Evolutionary conservation across 1,139 yeast species (phyloP), one percentile per base, ranked within the genome.

Genomic region (Yamadazyma mexicana): DNA sequence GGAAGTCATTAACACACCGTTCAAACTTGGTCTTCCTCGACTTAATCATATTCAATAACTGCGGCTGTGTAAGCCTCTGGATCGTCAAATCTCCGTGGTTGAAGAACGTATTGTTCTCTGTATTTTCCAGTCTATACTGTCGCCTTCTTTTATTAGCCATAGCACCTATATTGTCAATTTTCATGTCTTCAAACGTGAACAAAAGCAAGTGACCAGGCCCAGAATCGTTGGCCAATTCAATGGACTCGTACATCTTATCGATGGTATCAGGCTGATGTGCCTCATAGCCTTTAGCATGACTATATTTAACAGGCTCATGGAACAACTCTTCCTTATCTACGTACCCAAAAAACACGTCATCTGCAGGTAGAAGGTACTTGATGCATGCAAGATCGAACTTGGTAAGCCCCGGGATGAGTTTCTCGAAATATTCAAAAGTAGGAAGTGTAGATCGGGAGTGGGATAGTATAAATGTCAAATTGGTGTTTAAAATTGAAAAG

Each of bases 171-270:
- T 73, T 68, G 42, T 69, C 69, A 2, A 70, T 50, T 35, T 66
- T 64, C 24, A 88, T 87, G 59, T 89, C 96, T 15, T 79, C 70
- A 57, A 89, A 87, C 52, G 86, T 95, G 56, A 89, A 84, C 1
- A 88, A 69, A 20, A 89, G 65, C 3, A 87, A 52, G 49, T 83
- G 88, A 24, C 34, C 33, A 3, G 39, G 28, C 14, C 23, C 35
- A 10, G 54, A 45, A n/a, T 58, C 57, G 39, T 61, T 62, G 26
- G 56, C 53, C 29, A 23, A 17, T 8, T 45, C 42, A 9, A 40
- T 31, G n/a, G 46, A 52, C 35, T 57, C 63, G 35, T 64, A 67
- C 10, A 62, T 64, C 33, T 64, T 62, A 38, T 64, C 69, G 4
- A 64, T 49, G 2, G 61, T 47, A 5, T 53, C 55, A 5, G 58